phyloP scores from a whole-genome alignment of 257 asterid genomes.

The Petunia axillaris region DNA sequence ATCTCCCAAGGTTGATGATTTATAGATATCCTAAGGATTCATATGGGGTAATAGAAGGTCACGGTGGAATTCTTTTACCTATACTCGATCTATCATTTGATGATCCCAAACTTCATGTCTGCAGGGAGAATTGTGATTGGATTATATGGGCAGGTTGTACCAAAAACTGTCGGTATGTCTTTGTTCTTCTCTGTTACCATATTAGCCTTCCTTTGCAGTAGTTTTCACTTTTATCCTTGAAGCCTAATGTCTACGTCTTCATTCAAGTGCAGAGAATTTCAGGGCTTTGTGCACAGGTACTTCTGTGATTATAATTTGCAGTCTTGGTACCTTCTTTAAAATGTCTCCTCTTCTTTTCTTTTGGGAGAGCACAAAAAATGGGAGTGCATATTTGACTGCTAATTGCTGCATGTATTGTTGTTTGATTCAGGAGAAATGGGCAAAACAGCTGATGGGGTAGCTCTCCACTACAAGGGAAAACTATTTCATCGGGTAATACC shows the following conservation, averaged over 20 bases:
- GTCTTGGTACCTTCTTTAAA: neutral
- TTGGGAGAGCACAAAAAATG: slow-evolving; percentile 45
- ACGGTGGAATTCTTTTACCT: too few species aligned
- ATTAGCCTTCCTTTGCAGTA: neutral
- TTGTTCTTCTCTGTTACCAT: neutral
- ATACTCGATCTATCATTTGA: too few species aligned
- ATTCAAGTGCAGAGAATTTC: slow-evolving; percentile 73
- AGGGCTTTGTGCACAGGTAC: slow-evolving; percentile 97
- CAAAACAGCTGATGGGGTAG: too few species aligned
- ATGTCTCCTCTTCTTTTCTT: too few species aligned
- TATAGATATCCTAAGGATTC: too few species aligned
- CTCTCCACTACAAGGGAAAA: neutral
- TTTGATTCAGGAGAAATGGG: too few species aligned
- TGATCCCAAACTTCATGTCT: neutral
- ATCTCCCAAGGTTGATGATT: too few species aligned
- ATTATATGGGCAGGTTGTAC: slow-evolving; percentile 82
- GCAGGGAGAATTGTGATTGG: slow-evolving; percentile 89
- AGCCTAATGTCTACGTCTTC: slow-evolving; percentile 30
- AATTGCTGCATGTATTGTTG: slow-evolving; percentile 70
- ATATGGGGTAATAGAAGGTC: too few species aligned
- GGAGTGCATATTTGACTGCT: slow-evolving; percentile 67
- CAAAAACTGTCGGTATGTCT: slow-evolving; percentile 81
- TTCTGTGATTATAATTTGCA: slow-evolving; percentile 11
- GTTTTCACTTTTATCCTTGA: neutral
- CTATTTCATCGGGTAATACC: slow-evolving; percentile 92